These are phyloP conservation scores for Macaranga tanarius DNA, from an alignment of 441 rosid species.

Conservation along the genomic window DNA sequence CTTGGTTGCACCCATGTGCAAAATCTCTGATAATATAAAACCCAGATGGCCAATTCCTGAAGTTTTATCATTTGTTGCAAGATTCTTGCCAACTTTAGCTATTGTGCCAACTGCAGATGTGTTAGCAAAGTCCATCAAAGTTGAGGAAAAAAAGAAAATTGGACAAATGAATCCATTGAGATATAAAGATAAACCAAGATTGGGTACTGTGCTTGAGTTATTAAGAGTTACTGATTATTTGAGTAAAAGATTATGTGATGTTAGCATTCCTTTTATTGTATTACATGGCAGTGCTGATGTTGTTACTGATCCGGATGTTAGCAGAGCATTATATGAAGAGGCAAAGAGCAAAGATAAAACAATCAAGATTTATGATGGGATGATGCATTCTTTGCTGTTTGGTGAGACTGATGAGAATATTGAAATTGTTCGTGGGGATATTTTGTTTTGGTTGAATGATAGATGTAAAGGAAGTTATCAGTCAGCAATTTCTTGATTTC, in stretches of 20 bases:
- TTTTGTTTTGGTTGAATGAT: constrained; percentile 31
- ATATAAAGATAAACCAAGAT: constrained; percentile 71
- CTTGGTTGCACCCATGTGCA: constrained; percentile 84
- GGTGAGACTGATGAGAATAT: constrained; percentile 73
- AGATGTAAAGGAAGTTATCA: constrained; percentile 12
- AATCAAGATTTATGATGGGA: constrained; percentile 67
- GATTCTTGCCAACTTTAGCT: constrained; percentile 66
- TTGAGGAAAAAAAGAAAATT: constrained; percentile 54
- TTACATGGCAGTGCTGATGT: constrained; percentile 80
- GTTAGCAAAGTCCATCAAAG: constrained; percentile 53
- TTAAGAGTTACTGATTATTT: constrained; percentile 65
- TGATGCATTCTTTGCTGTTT: constrained; percentile 67
- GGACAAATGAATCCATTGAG: constrained; percentile 65
- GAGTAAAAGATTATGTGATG: constrained; percentile 49
- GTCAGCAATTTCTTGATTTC: background rate
- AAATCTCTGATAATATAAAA: constrained; percentile 61
- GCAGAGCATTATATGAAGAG: constrained; percentile 50
- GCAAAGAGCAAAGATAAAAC: constrained; percentile 68
- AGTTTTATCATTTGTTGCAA: constrained; percentile 47
- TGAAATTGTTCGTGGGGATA: constrained; percentile 50
- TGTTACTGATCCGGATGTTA: constrained; percentile 85
- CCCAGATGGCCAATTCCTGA: constrained; percentile 85
- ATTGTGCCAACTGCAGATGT: constrained; percentile 74
- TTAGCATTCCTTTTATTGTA: constrained; percentile 63
- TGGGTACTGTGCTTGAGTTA: constrained; percentile 75